phyloP scores from a whole-genome alignment of 306 rosid genomes.

The Cucurbita pepo region DNA sequence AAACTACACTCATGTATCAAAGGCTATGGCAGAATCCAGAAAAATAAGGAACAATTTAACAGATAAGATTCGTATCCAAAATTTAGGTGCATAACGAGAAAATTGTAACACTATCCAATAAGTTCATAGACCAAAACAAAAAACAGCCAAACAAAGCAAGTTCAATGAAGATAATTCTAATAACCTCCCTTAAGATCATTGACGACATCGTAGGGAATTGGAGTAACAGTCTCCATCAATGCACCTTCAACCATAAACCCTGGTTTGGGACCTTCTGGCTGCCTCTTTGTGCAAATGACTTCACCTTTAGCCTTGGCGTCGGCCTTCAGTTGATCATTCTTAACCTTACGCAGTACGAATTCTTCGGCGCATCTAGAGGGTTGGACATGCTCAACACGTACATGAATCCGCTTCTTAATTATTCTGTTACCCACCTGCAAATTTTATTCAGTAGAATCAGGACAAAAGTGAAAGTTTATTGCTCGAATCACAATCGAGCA shows the following conservation, averaged over 20 bases:
- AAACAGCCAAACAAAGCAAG: background rate
- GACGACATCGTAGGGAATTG: slow-evolving; percentile 91
- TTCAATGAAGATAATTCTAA: slow-evolving; percentile 17
- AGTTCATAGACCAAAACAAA: background rate
- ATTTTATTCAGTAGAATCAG: too few relatives aligned
- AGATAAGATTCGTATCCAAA: background rate
- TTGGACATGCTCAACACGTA: background rate
- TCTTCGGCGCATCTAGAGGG: slow-evolving; percentile 56
- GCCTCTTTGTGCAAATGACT: slow-evolving; percentile 75
- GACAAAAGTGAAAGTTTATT: too few relatives aligned
- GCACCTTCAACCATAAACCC: slow-evolving; percentile 94
- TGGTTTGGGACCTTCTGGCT: slow-evolving; percentile 80
- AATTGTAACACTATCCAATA: background rate
- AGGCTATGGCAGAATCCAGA: background rate
- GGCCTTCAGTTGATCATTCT: slow-evolving; percentile 64
- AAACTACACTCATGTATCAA: background rate
- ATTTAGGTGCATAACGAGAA: background rate
- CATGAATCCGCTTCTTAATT: background rate
- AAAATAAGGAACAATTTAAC: background rate
- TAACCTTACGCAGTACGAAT: slow-evolving; percentile 46
- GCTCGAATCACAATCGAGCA: too few relatives aligned
- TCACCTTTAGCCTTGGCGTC: slow-evolving; percentile 70
- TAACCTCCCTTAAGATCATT: slow-evolving; percentile 96
- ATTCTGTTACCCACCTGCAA: background rate
- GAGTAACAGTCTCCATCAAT: slow-evolving; percentile 76